Evolutionary conservation across 2,329 filamentous ascomycete genomes (phyloP), one percentile per base, ranked within the genome.

Genomic region (Ophiocordyceps robertsii): DNA sequence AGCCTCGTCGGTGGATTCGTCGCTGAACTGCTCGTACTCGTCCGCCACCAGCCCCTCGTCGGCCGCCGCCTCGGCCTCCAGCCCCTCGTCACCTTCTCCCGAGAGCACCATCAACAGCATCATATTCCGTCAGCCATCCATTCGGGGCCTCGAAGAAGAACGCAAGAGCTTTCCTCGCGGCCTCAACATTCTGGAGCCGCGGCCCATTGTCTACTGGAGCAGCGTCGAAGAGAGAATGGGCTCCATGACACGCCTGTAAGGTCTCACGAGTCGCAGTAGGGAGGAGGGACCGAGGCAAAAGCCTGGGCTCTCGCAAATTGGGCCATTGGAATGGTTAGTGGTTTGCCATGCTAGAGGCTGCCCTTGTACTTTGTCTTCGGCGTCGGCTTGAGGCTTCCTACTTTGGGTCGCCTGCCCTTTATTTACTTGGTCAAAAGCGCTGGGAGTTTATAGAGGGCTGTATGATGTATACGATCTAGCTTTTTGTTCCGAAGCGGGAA

Each of bases 131-230:
- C 73, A 75, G 50, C 71, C 73, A 12, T 75, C 71, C 16, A 68
- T 77, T 47, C 54, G 72, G n/a, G 66, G 71, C 51, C 60, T 77
- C 46, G 72, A 78, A 51, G 73, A 74, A 52, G 75, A 80, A 59
- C 69, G 67, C 48, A 63, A 60, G 51, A 66, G 59, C 50, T 77
- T 74, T 43, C 65, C 66, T 10, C 63, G 62, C 41, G 73, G 74
- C 51, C 63, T 80, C 9, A 66, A 64, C 50, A 63, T 81, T 16
- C 66, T 81, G 24, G 77, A 81, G 59, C 77, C 77, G 2, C 62
- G 77, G 37, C 77, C 77, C 11, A 66, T 78, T 31, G 73, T 78
- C 42, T 79, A 77, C 60, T 80, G 75, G 70, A 73, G 72, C 49
- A 73, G 77, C 33, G 57, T 80, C 39, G 76, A 80, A 59, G 76